A percentile compares a stretch with the other conserved stretches of the same genome.
Conservation (phyloP, 352 stramenopile species). For the Phytophthora ramorum region DNA sequence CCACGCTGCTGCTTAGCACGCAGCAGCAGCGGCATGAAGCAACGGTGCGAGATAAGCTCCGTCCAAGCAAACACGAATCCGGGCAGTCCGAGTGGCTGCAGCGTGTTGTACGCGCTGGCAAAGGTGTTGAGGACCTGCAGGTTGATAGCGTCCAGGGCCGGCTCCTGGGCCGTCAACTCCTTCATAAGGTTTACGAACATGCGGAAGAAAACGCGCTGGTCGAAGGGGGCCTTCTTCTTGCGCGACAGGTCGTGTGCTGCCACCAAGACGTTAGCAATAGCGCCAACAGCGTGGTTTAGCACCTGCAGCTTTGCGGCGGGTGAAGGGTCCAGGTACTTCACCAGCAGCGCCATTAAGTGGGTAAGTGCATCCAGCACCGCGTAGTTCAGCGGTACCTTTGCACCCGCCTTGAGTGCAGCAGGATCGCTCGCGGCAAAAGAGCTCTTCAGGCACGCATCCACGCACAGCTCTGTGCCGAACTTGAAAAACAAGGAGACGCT, state of each 20-base stretch:
- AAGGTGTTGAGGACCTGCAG: conserved; percentile 97
- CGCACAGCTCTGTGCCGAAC: conserved; percentile 96
- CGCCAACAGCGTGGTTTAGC: conserved; percentile 96
- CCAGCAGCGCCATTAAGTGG: conserved; percentile 96
- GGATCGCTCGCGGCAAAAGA: conserved; percentile 51
- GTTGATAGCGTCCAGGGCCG: conserved; percentile 94
- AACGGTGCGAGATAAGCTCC: conserved; percentile 97
- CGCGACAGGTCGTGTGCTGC: conserved; percentile 80
- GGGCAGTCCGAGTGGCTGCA: conserved; percentile 96
- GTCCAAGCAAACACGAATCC: conserved; percentile 99
- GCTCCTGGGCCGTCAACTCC: conserved; percentile 96
- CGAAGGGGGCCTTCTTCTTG: conserved; percentile 92
- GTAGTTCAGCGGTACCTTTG: conserved; percentile 88
- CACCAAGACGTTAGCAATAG: conserved; percentile 95
- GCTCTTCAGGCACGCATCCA: conserved; percentile 96
- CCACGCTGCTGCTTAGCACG: conserved; percentile 94
- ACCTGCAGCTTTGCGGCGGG: conserved; percentile 86
- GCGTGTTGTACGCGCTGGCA: conserved; percentile 96
- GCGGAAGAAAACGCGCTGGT: conserved; percentile 99
- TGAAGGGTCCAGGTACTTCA: conserved; percentile 93
- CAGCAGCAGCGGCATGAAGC: conserved; percentile 98
- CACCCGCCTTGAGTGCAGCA: conserved; percentile 44
- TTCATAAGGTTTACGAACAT: conserved; percentile 98
- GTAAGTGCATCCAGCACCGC: conserved; percentile 96
- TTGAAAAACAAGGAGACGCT: conserved; percentile 98